These are phyloP conservation scores for Aspergillus ochraceus DNA, from an alignment of 2,329 filamentous ascomycete genomes.

Conservation along the genomic window DNA sequence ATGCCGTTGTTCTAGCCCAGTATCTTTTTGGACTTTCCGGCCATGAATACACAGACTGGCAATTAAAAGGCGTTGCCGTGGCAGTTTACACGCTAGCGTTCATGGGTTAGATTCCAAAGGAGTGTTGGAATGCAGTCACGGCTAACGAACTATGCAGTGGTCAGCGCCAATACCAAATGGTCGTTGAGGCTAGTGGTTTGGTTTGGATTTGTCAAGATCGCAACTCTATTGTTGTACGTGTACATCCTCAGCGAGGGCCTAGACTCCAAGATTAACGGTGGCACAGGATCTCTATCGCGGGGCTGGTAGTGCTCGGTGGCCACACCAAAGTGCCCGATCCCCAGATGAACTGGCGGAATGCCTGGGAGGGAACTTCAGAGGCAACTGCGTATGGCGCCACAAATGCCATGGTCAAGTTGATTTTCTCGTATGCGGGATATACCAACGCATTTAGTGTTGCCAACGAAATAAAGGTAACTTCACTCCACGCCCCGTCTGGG, in stretches of 20 bases:
- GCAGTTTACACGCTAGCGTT: conserved; percentile 62
- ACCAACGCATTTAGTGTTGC: conserved; percentile 63
- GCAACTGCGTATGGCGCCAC: conserved; percentile 51
- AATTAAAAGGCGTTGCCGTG: conserved; percentile 66
- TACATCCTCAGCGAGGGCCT: conserved; percentile 1
- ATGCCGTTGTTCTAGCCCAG: conserved; percentile 62
- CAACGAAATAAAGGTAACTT: conserved; percentile 56
- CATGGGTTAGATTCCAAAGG: conserved; percentile 46
- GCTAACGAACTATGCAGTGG: conserved; percentile 30
- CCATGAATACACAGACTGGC: conserved; percentile 55
- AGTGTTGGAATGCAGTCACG: neutral
- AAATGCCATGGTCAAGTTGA: conserved; percentile 59
- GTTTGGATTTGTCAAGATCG: conserved; percentile 60
- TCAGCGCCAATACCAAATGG: conserved; percentile 57
- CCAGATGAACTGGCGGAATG: conserved; percentile 54
- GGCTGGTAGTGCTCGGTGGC: conserved; percentile 63
- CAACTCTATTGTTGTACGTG: conserved; percentile 60
- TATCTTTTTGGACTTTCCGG: conserved; percentile 63
- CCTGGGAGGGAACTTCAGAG: conserved; percentile 52
- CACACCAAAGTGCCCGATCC: conserved; percentile 53
- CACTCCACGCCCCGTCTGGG: neutral
- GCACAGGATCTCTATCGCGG: conserved; percentile 55
- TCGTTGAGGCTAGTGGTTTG: conserved; percentile 58
- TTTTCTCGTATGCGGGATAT: conserved; percentile 60
- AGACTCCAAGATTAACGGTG: neutral